Evolutionary conservation across 2,329 filamentous ascomycete genomes (phyloP).

Genomic region (Zymoseptoria passerinii): DNA sequence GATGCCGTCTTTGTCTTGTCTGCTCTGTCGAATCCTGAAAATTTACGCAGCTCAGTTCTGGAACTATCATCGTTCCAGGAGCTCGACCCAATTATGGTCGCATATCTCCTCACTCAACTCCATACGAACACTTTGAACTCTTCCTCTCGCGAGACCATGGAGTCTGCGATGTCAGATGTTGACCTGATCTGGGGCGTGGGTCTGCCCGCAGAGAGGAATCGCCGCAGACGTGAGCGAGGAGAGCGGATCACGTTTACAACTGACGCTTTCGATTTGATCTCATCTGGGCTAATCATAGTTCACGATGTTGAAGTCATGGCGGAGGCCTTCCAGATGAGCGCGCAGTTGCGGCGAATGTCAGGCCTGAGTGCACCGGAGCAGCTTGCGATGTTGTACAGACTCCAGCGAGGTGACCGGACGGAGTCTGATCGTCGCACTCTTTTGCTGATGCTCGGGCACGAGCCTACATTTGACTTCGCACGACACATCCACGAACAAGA

Average conservation of each 20-base stretch:
- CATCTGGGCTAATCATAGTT: slow-evolving; percentile 6
- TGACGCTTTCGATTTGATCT: slow-evolving; percentile 8
- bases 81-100: not conserved
- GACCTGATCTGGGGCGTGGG: slow-evolving; percentile 10
- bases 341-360: slow-evolving; percentile 17
- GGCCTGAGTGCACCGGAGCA: slow-evolving; percentile 17
- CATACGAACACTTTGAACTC: slow-evolving; percentile 5
- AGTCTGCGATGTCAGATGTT: slow-evolving; percentile 3
- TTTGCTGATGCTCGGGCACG: slow-evolving; percentile 17
- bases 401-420: slow-evolving; percentile 21
- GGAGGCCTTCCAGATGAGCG: slow-evolving; percentile 24
- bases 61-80: not conserved
- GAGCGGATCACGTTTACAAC: slow-evolving; percentile 12
- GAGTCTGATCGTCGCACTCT: slow-evolving; percentile 17
- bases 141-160: slow-evolving; percentile 7
- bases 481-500: slow-evolving; percentile 13
- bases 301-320: slow-evolving; percentile 26
- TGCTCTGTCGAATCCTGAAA: slow-evolving; percentile 3
- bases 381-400: slow-evolving; percentile 21
- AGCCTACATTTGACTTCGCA: slow-evolving; percentile 12
- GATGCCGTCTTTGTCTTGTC: slow-evolving; percentile 15
- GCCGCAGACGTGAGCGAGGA: slow-evolving; percentile 10
- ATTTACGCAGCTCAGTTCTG: not conserved
- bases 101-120: not conserved
- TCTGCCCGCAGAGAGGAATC: slow-evolving; percentile 15